A percentile compares a stretch with the other conserved stretches of the same genome.
Conservation (phyloP, 179 eudicot species). For the Vitellaria paradoxa region DNA sequence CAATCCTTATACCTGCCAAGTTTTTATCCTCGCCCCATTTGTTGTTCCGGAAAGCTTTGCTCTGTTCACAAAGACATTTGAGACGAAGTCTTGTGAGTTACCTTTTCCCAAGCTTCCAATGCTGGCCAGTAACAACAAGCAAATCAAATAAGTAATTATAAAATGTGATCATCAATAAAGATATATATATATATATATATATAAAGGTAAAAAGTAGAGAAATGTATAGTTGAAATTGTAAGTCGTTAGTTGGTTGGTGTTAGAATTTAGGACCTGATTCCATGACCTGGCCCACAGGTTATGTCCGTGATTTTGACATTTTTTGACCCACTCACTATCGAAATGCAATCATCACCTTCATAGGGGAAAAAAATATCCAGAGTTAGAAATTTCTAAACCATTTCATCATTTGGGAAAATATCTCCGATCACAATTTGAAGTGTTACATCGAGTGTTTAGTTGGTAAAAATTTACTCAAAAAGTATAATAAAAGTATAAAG, state of each 20-base stretch:
- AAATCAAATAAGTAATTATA: neutral
- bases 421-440: too few relatives aligned
- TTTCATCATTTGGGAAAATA: too few relatives aligned
- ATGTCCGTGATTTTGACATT: constrained; percentile 44
- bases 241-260: neutral
- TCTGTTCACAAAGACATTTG: constrained; percentile 22
- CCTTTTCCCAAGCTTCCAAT: constrained; percentile 38
- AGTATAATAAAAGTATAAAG: too few relatives aligned
- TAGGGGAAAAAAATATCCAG: neutral
- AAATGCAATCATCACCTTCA: constrained; percentile 81
- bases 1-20: constrained; percentile 27
- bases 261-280: constrained; percentile 58
- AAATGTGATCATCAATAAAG: neutral
- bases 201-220: constrained; percentile 7
- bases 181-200: too few relatives aligned
- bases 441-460: too few relatives aligned
- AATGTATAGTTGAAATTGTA: constrained; percentile 15
- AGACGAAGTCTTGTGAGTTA: constrained; percentile 17
- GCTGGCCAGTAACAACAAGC: constrained; percentile 13
- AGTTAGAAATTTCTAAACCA: neutral
- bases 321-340: constrained; percentile 72
- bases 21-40: constrained; percentile 33
- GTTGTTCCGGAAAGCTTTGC: constrained; percentile 24
- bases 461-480: too few relatives aligned
- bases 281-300: constrained; percentile 89